These are phyloP conservation scores for Termitomyces sp. DNA, from an alignment of 768 basidiomycete species.

Conservation along the genomic window DNA sequence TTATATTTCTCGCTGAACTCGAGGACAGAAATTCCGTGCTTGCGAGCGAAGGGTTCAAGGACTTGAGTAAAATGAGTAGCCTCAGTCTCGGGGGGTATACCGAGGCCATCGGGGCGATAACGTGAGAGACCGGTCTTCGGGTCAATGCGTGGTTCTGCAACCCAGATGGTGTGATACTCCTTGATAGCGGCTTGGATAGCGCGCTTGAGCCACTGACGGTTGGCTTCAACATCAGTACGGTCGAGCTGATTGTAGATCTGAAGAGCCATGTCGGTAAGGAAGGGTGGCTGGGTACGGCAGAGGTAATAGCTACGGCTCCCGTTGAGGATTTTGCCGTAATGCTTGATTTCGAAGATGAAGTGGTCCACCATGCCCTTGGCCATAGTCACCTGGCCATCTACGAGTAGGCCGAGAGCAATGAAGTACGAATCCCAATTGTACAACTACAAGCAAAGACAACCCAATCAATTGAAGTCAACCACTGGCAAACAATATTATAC, in stretches of 20 bases:
- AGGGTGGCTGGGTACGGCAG: slow-evolving; percentile 93
- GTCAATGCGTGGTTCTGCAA: slow-evolving; percentile 91
- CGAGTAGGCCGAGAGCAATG: slow-evolving; percentile 87
- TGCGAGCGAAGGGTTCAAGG: slow-evolving; percentile 89
- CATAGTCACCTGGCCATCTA: slow-evolving; percentile 91
- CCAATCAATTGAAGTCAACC: slow-evolving; percentile 1
- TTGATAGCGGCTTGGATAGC: slow-evolving; percentile 98
- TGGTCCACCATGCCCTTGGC: slow-evolving; percentile 99
- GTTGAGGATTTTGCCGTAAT: slow-evolving; percentile 96
- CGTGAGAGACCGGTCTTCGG: slow-evolving; percentile 92
- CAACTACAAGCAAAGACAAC: slow-evolving; percentile 40
- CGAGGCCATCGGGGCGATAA: slow-evolving; percentile 88
- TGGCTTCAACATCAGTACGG: slow-evolving; percentile 70
- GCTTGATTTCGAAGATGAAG: slow-evolving; percentile 98
- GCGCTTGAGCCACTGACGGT: slow-evolving; percentile 88
- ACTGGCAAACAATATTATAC: slow-evolving; percentile 16
- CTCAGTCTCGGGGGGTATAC: slow-evolving; percentile 98
- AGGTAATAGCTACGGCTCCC: slow-evolving; percentile 95
- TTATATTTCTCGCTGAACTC: slow-evolving; percentile 98
- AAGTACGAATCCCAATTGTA: slow-evolving; percentile 98
- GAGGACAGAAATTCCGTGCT: slow-evolving; percentile 87
- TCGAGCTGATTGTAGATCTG: slow-evolving; percentile 98
- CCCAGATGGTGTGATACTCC: slow-evolving; percentile 98
- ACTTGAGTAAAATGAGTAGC: slow-evolving; percentile 98
- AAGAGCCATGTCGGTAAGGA: slow-evolving; percentile 97